phyloP scores from a whole-genome alignment of 306 rosid species.

The Astragalus glycyphyllos region DNA sequence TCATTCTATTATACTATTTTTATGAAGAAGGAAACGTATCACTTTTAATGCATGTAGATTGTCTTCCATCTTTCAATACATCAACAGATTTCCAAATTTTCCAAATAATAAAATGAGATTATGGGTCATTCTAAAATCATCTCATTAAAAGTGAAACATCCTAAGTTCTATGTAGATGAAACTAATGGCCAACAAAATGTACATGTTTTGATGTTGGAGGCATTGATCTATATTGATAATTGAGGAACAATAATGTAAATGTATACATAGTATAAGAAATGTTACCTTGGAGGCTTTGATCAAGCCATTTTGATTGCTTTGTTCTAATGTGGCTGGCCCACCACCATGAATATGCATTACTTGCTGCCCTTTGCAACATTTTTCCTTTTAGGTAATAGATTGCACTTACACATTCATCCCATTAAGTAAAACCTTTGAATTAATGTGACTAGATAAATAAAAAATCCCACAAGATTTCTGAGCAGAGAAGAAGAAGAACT shows the following conservation, averaged over 20 bases:
- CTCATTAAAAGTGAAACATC: slow-evolving; percentile 8
- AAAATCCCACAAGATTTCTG: not conserved
- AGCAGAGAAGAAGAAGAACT: slow-evolving; percentile 39
- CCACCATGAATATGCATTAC: slow-evolving; percentile 99
- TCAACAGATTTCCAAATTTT: slow-evolving; percentile 24
- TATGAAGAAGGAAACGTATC: slow-evolving; percentile 1
- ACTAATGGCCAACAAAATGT: slow-evolving; percentile 20
- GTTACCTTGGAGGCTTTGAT: slow-evolving; percentile 82
- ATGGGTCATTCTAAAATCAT: slow-evolving; percentile 34
- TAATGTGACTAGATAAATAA: not conserved
- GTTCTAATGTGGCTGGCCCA: slow-evolving; percentile 99
- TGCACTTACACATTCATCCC: slow-evolving; percentile 41
- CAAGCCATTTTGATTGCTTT: slow-evolving; percentile 98
- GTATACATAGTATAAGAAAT: not conserved
- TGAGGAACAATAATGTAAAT: not conserved
- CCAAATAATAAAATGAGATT: slow-evolving; percentile 10
- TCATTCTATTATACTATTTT: not conserved
- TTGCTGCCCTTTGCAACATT: slow-evolving; percentile 98
- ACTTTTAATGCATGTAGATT: slow-evolving; percentile 23
- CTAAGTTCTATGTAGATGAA: slow-evolving; percentile 23
- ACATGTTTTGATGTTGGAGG: slow-evolving; percentile 13
- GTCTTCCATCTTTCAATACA: slow-evolving; percentile 7
- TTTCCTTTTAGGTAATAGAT: slow-evolving; percentile 29
- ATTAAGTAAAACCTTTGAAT: slow-evolving; percentile 37
- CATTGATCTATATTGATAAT: slow-evolving; percentile 19